Evolutionary conservation across 768 basidiomycete genomes (phyloP), one percentile per base, ranked within the genome.

Genomic region (Pisolithus sp.): DNA sequence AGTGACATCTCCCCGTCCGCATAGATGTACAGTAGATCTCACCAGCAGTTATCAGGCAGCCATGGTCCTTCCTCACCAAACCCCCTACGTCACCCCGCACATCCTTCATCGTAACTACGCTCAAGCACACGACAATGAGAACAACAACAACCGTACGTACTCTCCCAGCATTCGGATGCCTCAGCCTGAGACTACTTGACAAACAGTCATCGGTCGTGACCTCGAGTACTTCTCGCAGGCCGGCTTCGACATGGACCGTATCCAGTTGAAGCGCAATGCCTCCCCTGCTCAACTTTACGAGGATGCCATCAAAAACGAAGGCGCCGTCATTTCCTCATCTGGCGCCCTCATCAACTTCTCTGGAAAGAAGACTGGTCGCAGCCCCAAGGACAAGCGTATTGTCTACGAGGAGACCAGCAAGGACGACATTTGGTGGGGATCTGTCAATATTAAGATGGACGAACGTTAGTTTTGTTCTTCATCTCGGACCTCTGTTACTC

Each of bases 291-390:
- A 85, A 60, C 86, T 95, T 40, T 96, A 96, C 73, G 96, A 99
- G 67, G 96, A 99, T 62, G 96, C 96, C 61, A 86, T 98, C 75
- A 86, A 92, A 60, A 95, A 97, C 72, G 96, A 99, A 68, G 95
- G 95, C 53, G 96, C 96, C 62, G 90, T 99, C 75, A 89, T 99
- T 73, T 94, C 96, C 50, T 84, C 89, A 28, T 89, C 85, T 6
- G 96, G 96, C 48, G 93, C 96, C 18, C 76, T 99, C 62, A 99
- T 99, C 84, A 99, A 99, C 81, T 99, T 98, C 64, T 96, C 93
- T 9, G 96, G 96, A 26, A 98, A 97, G 80, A 99, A 99, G 79
- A 98, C 96, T 2, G 96, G 96, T 51, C 81, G 96, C 46, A 87
- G 84, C 60, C 96, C 96, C 49, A 99, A 98, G 69, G 96, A 99